Conservation (phyloP, 208 protist genomes). For the Vickermania spadyakhi region DNA sequence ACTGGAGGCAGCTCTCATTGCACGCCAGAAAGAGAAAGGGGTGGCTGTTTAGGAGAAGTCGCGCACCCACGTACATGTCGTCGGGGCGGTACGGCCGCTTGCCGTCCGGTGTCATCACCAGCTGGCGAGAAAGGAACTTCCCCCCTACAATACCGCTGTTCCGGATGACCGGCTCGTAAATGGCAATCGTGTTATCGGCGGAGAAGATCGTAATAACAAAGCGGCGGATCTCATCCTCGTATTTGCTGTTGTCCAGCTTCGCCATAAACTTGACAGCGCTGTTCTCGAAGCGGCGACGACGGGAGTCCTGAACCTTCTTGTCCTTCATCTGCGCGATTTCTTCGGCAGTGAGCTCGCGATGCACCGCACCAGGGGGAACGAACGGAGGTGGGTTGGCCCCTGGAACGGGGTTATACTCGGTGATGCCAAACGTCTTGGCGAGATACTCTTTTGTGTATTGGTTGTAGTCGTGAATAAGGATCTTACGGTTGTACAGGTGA, state of each 20-base stretch:
- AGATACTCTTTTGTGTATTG: constrained; percentile 89
- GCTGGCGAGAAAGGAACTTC: constrained; percentile 89
- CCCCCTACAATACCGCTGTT: constrained; percentile 93
- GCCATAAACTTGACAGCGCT: constrained; percentile 88
- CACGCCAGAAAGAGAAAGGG: constrained; percentile 79
- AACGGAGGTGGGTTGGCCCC: constrained; percentile 51
- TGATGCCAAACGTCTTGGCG: constrained; percentile 49
- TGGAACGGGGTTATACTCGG: constrained; percentile 41
- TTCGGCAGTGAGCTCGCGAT: constrained; percentile 84
- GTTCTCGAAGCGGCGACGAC: constrained; percentile 64
- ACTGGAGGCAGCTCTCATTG: constrained; percentile 83
- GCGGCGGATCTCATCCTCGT: constrained; percentile 78
- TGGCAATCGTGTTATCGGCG: constrained; percentile 89
- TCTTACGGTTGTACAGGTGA: constrained; percentile 76
- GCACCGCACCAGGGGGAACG: constrained; percentile 51
- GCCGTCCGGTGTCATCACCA: constrained; percentile 51
- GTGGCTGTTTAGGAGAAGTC: constrained; percentile 62
- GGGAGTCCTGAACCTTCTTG: constrained; percentile 70
- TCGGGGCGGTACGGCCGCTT: constrained; percentile 33
- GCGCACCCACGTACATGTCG: constrained; percentile 87
- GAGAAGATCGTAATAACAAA: constrained; percentile 90
- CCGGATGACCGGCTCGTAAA: constrained; percentile 84
- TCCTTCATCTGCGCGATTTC: constrained; percentile 74
- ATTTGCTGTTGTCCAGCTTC: constrained; percentile 68
- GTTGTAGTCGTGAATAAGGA: constrained; percentile 93